Evolutionary conservation across 495 filamentous ascomycete genomes (phyloP), one percentile per base, ranked within the genome.

Genomic region (Podospora comata): DNA sequence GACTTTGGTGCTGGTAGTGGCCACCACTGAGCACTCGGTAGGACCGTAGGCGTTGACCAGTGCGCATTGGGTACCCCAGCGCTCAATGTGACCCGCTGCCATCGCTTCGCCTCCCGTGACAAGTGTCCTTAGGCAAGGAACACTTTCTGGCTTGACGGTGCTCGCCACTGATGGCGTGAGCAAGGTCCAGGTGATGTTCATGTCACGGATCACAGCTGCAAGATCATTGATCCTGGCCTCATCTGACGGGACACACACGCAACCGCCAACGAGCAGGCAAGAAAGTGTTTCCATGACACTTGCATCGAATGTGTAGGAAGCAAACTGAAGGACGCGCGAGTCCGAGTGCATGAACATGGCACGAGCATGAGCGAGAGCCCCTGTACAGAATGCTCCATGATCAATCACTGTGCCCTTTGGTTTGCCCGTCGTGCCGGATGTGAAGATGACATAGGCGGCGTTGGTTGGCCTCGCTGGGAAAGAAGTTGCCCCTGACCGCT

Each of bases 261-360:
- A 79, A 1, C 74, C 79, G 3, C 81, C 81, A 79, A 26, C 82
- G 80, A 86, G 82, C 2, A 91, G 74, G 0, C 82, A 83, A 9
- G 82, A 81, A 28, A 89, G 79, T 0, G 84, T 86, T 26, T 91
- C 88, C 20, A 82, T 70, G 20, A 89, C 75, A 44, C 81, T 83
- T 5, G 82, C 80, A 62, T 92, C 89, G 62, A 90, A 91, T 0
- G 85, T 85, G 70, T 85, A 88, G 27, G 85, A 83, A 3, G 88
- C 83, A 65, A 87, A 91, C 62, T 91, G 87, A 13, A 90, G 70
- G 1, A 83, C 78, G 2, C 85, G 77, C 5, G 83, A 81, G 2
- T 72, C 66, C 0, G 78, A 62, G 19, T 77, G 62, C 66, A 87
- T 76, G 48, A 77, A 68, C 55, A 86, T 71, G 5, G 75, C 74